Conservation (phyloP, 257 asterid genomes). For the Gardenia jasminoides region DNA sequence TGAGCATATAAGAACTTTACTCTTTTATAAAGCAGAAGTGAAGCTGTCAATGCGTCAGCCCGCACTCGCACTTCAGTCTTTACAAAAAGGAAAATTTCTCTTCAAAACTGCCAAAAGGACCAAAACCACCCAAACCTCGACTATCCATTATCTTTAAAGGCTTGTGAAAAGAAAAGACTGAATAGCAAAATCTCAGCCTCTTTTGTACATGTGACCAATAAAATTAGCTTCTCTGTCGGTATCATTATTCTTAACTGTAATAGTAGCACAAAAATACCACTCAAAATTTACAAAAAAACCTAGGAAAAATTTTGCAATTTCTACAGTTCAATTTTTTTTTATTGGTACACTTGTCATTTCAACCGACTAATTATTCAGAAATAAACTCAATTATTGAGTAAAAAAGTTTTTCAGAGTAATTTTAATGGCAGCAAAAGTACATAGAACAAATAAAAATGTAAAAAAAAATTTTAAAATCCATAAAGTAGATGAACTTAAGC, state of each 20-base stretch:
- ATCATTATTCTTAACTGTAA: not conserved
- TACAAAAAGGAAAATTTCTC: conserved; percentile 13
- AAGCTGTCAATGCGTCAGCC: conserved; percentile 28
- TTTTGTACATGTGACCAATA: not conserved
- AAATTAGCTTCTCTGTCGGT: not conserved
- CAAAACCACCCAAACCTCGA: conserved; percentile 9
- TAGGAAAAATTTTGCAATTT: not conserved
- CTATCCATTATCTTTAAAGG: not conserved
- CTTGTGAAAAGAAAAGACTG: not conserved
- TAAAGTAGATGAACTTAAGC: not conserved
- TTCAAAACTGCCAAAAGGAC: conserved; percentile 13
- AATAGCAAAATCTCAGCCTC: not conserved
- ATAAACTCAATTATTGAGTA: too few species aligned
- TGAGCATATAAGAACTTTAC: conserved; percentile 6
- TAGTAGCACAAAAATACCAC: not conserved
- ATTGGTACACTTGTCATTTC: not conserved
- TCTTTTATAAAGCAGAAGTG: conserved; percentile 20
- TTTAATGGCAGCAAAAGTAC: too few species aligned
- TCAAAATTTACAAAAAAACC: not conserved
- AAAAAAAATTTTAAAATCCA: not conserved
- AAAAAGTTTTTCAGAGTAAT: not conserved
- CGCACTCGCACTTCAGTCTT: conserved; percentile 7
- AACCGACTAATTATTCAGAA: not conserved
- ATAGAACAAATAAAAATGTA: too few species aligned
- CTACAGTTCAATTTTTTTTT: not conserved